Percentiles rank a stretch among this genome's conserved stretches.
Conservation (phyloP, 2,329 filamentous ascomycete species). For the Sarocladium oryzae region DNA sequence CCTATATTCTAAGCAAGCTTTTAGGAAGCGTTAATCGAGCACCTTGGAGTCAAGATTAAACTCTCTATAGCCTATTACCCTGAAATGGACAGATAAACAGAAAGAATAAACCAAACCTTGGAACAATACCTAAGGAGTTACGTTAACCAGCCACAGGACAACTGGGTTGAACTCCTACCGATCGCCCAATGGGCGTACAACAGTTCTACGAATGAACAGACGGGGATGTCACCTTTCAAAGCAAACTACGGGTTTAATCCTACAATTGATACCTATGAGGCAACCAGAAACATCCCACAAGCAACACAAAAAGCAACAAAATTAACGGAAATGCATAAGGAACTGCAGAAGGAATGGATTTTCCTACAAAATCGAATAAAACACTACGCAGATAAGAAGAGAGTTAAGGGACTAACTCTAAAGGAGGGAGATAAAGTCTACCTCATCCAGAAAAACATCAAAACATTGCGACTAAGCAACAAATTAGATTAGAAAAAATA, state of each 20-base stretch:
- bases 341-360: background rate
- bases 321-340: background rate
- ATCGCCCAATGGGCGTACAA: background rate
- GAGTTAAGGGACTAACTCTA: background rate
- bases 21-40: background rate
- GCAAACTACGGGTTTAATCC: background rate
- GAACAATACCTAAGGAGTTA: slow-evolving; percentile 2
- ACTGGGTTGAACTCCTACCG: background rate
- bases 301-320: background rate
- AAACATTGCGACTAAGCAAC: background rate
- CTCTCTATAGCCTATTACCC: background rate
- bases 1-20: background rate
- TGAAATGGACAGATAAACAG: background rate
- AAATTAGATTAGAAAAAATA: background rate
- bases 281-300: background rate
- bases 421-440: background rate
- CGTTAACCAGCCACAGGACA: background rate
- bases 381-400: background rate
- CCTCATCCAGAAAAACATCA: background rate
- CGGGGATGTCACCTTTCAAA: background rate
- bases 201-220: background rate
- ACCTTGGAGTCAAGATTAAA: background rate
- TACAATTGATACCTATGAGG: background rate
- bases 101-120: background rate
- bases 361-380: background rate